A percentile compares a stretch with the other conserved stretches of the same genome.
Conservation (phyloP, 1,284 basidiomycete genomes). For the Ganoderma lingzhi region DNA sequence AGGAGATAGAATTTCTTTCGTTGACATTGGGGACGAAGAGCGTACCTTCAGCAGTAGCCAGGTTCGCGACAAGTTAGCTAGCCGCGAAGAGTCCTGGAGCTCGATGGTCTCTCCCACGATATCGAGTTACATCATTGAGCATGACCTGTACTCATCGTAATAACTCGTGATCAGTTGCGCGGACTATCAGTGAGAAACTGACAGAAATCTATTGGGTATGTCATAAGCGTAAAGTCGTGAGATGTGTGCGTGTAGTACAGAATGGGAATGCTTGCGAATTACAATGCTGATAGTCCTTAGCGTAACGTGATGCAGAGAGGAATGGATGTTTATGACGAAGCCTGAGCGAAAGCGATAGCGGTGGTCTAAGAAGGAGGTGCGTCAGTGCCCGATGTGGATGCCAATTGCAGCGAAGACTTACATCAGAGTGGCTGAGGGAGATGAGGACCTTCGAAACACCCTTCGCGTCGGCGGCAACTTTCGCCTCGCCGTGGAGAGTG, state of each 20-base stretch:
- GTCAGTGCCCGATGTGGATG: constrained; percentile 17
- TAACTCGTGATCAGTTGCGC: too few species aligned
- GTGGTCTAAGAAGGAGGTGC: constrained; percentile 60
- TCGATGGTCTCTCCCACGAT: constrained; percentile 52
- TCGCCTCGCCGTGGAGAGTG: constrained; percentile 84
- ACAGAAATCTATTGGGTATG: constrained; percentile 8
- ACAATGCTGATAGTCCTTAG: constrained; percentile 15
- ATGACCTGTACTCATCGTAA: constrained; percentile 54
- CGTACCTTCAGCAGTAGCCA: constrained; percentile 77
- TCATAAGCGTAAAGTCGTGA: constrained; percentile 6
- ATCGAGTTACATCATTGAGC: constrained; percentile 56
- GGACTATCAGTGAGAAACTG: neutral
- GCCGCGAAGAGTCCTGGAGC: constrained; percentile 46
- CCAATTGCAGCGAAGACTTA: constrained; percentile 47
- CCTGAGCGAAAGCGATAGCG: constrained; percentile 85
- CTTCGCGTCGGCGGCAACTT: constrained; percentile 76
- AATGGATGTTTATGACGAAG: constrained; percentile 45
- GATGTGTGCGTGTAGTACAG: constrained; percentile 5
- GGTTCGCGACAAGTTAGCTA: constrained; percentile 62
- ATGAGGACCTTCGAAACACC: constrained; percentile 82
- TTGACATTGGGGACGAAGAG: constrained; percentile 66
- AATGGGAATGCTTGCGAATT: constrained; percentile 3
- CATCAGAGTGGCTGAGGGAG: constrained; percentile 93
- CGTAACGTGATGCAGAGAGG: constrained; percentile 13
- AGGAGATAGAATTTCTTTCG: constrained; percentile 58